A percentile compares a stretch with the other conserved stretches of the same genome.
Evolutionary conservation across 768 basidiomycete species (phyloP).

Genomic region (Cystobasidium ongulense): DNA sequence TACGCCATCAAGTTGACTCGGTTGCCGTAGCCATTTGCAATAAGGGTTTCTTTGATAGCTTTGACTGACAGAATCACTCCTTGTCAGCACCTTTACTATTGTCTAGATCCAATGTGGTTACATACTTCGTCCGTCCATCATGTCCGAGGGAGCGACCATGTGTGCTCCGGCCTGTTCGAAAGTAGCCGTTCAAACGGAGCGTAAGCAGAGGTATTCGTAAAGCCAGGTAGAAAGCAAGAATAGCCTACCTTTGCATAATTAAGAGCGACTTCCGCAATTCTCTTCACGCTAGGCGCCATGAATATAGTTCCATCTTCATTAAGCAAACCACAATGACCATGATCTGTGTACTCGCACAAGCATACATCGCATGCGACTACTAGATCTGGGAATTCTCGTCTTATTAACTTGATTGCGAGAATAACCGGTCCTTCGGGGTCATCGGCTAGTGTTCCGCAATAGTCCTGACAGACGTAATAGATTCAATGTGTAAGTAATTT

Average conservation of each 20-base stretch:
- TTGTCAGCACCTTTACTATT: background rate
- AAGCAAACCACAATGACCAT: constrained; percentile 87
- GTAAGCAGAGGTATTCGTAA: background rate
- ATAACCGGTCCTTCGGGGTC: constrained; percentile 86
- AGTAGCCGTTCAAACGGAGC: background rate
- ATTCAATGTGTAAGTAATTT: background rate
- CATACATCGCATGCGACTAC: constrained; percentile 94
- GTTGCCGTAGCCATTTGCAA: constrained; percentile 76
- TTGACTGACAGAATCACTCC: constrained; percentile 48
- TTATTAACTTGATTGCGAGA: constrained; percentile 72
- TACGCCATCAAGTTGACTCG: constrained; percentile 90
- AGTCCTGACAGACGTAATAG: constrained; percentile 55
- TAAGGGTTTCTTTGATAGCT: constrained; percentile 75
- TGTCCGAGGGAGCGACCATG: constrained; percentile 96
- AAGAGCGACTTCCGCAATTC: constrained; percentile 85
- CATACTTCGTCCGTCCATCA: constrained; percentile 76
- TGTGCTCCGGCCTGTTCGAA: constrained; percentile 74
- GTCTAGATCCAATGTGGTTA: background rate
- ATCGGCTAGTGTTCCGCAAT: constrained; percentile 75
- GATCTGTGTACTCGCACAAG: constrained; percentile 98
- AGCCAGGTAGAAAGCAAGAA: background rate
- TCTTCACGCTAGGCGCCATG: constrained; percentile 65
- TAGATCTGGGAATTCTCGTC: constrained; percentile 66
- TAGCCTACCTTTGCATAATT: constrained; percentile 62
- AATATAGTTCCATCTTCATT: constrained; percentile 67